A percentile compares a stretch with the other conserved stretches of the same genome.
These are phyloP conservation scores for Fusarium mundagurra DNA, from an alignment of 2,329 filamentous ascomycete genomes.

Conservation along the genomic window DNA sequence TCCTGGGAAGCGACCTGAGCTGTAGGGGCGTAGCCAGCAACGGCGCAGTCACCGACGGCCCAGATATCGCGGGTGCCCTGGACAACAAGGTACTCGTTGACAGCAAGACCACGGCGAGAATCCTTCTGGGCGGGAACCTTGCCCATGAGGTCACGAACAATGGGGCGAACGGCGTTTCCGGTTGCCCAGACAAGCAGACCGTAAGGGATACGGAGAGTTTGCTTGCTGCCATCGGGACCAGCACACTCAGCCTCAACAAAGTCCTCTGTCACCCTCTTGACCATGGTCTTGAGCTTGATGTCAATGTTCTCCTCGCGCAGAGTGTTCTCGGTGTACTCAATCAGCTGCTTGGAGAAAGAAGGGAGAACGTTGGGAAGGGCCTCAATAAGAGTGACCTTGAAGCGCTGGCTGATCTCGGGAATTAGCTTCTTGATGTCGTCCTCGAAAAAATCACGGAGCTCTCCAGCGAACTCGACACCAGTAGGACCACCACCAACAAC, in stretches of 20 bases:
- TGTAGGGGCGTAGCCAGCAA: constrained; percentile 96
- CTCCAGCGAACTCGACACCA: constrained; percentile 97
- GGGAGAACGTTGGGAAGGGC: constrained; percentile 95
- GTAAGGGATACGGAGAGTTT: constrained; percentile 84
- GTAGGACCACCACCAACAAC: constrained; percentile 94
- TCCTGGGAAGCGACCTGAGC: constrained; percentile 97
- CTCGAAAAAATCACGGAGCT: constrained; percentile 99
- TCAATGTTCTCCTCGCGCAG: constrained; percentile 99
- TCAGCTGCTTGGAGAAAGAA: constrained; percentile 98
- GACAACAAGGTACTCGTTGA: constrained; percentile 98
- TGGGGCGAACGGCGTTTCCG: constrained; percentile 89
- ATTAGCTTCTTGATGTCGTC: constrained; percentile 98
- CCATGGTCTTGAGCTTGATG: constrained; percentile 98
- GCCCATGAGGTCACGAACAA: constrained; percentile 90
- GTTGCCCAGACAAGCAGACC: constrained; percentile 98
- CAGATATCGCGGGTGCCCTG: constrained; percentile 97
- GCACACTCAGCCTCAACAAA: constrained; percentile 90
- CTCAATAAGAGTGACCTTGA: constrained; percentile 97
- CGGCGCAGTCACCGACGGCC: constrained; percentile 96
- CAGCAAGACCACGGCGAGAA: constrained; percentile 91
- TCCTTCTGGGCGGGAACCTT: constrained; percentile 95
- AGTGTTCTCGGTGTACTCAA: constrained; percentile 98
- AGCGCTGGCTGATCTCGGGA: constrained; percentile 92
- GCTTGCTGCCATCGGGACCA: constrained; percentile 85
- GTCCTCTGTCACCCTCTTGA: constrained; percentile 95